These are phyloP conservation scores for Serendipita sp. DNA, from an alignment of 768 basidiomycete genomes.

Conservation along the genomic window DNA sequence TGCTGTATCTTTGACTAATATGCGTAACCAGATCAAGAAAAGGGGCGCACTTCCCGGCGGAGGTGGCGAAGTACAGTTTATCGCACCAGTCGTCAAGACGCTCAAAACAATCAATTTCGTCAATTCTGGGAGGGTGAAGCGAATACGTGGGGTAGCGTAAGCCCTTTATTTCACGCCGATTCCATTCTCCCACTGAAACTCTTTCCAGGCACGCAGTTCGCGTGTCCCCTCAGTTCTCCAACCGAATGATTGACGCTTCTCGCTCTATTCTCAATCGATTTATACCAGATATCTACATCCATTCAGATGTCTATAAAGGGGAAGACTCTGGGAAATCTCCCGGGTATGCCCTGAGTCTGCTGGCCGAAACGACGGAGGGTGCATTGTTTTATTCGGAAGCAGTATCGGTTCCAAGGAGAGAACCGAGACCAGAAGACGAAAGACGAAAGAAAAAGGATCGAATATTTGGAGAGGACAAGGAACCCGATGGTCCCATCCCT, in stretches of 20 bases:
- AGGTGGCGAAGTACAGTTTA: slow-evolving; percentile 84
- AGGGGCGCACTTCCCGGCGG: slow-evolving; percentile 83
- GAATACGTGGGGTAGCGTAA: slow-evolving; percentile 90
- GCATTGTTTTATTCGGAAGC: slow-evolving; percentile 79
- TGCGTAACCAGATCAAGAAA: slow-evolving; percentile 52
- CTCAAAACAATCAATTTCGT: slow-evolving; percentile 87
- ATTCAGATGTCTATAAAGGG: slow-evolving; percentile 96
- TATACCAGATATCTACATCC: slow-evolving; percentile 95
- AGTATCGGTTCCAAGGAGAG: slow-evolving; percentile 49
- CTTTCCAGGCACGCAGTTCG: slow-evolving; percentile 77
- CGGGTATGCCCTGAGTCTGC: slow-evolving; percentile 78
- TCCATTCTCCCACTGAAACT: neutral
- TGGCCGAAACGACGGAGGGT: slow-evolving; percentile 85
- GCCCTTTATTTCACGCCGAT: slow-evolving; percentile 19
- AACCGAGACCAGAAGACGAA: neutral
- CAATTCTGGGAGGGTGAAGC: slow-evolving; percentile 77
- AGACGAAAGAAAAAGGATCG: neutral
- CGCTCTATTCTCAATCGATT: slow-evolving; percentile 87
- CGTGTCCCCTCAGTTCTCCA: slow-evolving; percentile 93
- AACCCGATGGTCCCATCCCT: neutral
- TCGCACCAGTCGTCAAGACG: slow-evolving; percentile 83
- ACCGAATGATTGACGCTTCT: slow-evolving; percentile 90
- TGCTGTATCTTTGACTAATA: no score
- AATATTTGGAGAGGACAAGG: neutral
- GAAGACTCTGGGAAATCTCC: slow-evolving; percentile 97